Conservation (phyloP, 2,329 filamentous ascomycete species). For the Diplodia sapinea region DNA sequence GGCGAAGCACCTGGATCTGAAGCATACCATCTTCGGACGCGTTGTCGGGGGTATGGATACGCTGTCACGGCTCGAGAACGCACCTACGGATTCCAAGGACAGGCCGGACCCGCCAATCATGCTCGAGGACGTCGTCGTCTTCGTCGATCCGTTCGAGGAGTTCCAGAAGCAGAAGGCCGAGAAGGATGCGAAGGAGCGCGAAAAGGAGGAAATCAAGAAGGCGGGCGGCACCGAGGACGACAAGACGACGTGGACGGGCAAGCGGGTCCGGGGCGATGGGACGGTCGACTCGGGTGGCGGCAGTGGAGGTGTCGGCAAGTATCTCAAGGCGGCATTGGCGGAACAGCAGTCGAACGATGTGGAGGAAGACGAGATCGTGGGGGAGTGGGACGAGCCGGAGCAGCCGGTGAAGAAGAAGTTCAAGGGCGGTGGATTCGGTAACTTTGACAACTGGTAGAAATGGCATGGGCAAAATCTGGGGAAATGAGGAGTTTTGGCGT, state of each 20-base stretch:
- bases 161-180: slow-evolving; percentile 71
- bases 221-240: slow-evolving; percentile 84
- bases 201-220: slow-evolving; percentile 66
- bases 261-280: slow-evolving; percentile 75
- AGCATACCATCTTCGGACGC: slow-evolving; percentile 95
- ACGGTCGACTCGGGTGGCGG: slow-evolving; percentile 61
- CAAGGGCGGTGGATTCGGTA: slow-evolving; percentile 83
- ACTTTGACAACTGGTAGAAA: slow-evolving; percentile 87
- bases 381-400: slow-evolving; percentile 50
- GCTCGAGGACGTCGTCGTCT: slow-evolving; percentile 83
- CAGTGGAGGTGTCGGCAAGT: slow-evolving; percentile 72
- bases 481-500: slow-evolving; percentile 11
- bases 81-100: slow-evolving; percentile 65
- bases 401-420: slow-evolving; percentile 81
- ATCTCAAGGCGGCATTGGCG: slow-evolving; percentile 69
- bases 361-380: slow-evolving; percentile 65
- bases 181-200: slow-evolving; percentile 65
- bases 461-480: not conserved
- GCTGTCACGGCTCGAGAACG: slow-evolving; percentile 76
- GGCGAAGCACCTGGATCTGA: slow-evolving; percentile 84
- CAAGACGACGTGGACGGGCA: slow-evolving; percentile 93
- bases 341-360: slow-evolving; percentile 38
- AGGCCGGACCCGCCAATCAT: slow-evolving; percentile 57
- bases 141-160: slow-evolving; percentile 94
- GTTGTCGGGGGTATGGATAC: slow-evolving; percentile 78